Conservation (phyloP, 257 asterid species). For the Lithospermum erythrorhizon region DNA sequence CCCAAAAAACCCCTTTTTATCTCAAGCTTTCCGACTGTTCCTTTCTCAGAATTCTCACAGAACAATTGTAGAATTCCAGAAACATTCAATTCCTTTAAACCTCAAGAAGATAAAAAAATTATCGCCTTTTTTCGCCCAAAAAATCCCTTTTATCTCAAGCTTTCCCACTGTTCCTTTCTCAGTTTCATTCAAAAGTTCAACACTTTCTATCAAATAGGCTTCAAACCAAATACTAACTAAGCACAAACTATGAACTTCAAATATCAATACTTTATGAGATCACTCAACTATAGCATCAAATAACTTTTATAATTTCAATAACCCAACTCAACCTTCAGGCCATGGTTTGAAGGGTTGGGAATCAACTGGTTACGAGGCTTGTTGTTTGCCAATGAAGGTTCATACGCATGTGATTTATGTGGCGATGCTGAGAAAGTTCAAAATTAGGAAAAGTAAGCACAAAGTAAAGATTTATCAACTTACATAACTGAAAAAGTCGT, state of each 20-base stretch:
- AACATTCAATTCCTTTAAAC: no score
- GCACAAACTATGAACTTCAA: neutral
- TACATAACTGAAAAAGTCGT: neutral
- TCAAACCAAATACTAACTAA: no score
- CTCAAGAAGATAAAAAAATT: no score
- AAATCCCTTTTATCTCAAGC: no score
- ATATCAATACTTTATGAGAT: no score
- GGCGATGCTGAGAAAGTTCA: constrained; percentile 46
- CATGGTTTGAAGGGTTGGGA: constrained; percentile 23
- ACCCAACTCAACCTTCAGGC: constrained; percentile 5
- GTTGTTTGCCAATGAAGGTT: constrained; percentile 32
- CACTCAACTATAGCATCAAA: no score
- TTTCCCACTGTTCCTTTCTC: no score
- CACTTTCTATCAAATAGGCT: no score
- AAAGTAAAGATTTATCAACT: neutral
- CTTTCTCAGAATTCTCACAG: no score
- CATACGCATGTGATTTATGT: constrained; percentile 31
- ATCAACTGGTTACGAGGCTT: constrained; percentile 35
- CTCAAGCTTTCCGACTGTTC: neutral
- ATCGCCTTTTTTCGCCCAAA: no score
- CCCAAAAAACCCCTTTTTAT: constrained; percentile 8
- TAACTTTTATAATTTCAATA: no score
- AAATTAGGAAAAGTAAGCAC: constrained; percentile 12
- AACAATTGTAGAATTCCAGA: no score
- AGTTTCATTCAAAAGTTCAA: neutral